Evolutionary conservation across 108 stramenopile genomes (phyloP), one percentile per base, ranked within the genome.

Genomic region (Cyclotella atomus): DNA sequence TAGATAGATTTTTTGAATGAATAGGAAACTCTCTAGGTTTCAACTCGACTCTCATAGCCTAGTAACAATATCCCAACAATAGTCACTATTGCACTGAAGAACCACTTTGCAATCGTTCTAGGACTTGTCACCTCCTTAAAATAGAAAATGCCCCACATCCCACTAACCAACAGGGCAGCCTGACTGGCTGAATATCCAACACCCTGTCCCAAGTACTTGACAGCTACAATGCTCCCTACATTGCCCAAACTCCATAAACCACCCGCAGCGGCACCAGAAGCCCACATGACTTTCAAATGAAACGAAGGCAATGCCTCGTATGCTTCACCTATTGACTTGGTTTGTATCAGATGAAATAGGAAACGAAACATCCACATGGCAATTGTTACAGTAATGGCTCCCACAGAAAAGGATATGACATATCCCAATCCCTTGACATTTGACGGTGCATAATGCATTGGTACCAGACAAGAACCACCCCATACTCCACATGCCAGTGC

Each of bases 81-180:
- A 0, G 89, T 84, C 7, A 94, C 56, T 1, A 75, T 34, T 10
- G 93, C 93, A 10, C 88, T 87, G 10, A 71, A n/a, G 46, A 91
- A 86, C 93, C 93, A 94, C 59, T 78, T 82, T 34, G 75, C 19
- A 25, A 91, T 88, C 24, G 62, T 81, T 10, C 32, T 65, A 23
- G 65, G 30, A 1, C 87, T 90, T 19, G 49, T 67, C 21, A 95
- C 79, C 60, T 95, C 94, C 46, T 84, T 73, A 77, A 81, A 95
- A 41, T 54, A 92, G 53, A 88, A 87, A 16, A 95, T 92, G 3
- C 94, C 94, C 90, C 91, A 92, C 29, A 92, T 65, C 2, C 94
- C 94, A 62, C 65, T 65, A 0, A 79, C 65, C 15, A 79, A 46
- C 30, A 79, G 45, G 0, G 79, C 71, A 17, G 79, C 66, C 43